Conservation (phyloP, 306 rosid species). For the Vigna trinervia region DNA sequence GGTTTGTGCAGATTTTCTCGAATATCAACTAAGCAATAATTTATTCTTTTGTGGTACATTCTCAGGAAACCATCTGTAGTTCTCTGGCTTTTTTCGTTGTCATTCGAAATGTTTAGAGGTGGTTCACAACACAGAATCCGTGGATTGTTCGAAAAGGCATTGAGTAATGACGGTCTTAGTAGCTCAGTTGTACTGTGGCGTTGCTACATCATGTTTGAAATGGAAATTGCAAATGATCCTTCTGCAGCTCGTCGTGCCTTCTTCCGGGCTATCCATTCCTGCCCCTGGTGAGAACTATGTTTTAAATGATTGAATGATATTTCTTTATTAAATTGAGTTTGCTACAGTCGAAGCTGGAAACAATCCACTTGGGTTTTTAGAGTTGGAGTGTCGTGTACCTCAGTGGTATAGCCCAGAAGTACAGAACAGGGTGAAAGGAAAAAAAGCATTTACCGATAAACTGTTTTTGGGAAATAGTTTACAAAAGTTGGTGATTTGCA, state of each 20-base stretch:
- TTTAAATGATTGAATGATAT: slow-evolving; percentile 10
- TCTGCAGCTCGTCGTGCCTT: slow-evolving; percentile 80
- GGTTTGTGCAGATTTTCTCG: not conserved
- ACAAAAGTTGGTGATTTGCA: too few relatives aligned
- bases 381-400: not conserved
- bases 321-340: slow-evolving; percentile 12
- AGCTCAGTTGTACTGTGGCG: slow-evolving; percentile 91
- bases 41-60: slow-evolving; percentile 43
- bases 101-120: slow-evolving; percentile 79
- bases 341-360: not conserved
- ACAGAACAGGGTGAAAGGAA: too few relatives aligned
- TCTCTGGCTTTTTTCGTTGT: slow-evolving; percentile 79
- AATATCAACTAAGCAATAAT: slow-evolving; percentile 25
- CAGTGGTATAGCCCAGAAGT: not conserved
- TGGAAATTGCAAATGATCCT: slow-evolving; percentile 61
- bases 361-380: not conserved
- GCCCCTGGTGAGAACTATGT: slow-evolving; percentile 79
- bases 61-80: slow-evolving; percentile 85
- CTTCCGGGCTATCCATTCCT: slow-evolving; percentile 96
- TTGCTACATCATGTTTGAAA: slow-evolving; percentile 77
- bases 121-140: slow-evolving; percentile 83
- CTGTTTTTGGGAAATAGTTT: too few relatives aligned
- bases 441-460: too few relatives aligned
- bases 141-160: slow-evolving; percentile 84
- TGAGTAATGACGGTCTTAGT: slow-evolving; percentile 62